Evolutionary conservation across 116 monocot genomes (phyloP), one percentile per base, ranked within the genome.

Genomic region (Posidonia oceanica): DNA sequence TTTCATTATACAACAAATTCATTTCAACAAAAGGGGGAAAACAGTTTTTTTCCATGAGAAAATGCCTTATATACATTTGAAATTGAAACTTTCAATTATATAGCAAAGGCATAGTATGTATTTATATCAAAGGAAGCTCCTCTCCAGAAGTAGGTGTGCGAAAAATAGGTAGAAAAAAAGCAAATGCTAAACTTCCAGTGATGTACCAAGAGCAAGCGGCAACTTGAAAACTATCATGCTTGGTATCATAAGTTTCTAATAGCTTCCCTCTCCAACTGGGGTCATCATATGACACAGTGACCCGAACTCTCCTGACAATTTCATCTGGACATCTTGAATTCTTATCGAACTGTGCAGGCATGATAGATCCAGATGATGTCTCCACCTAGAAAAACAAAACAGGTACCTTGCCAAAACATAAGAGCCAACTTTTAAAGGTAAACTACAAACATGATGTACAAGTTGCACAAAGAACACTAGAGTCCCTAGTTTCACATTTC

Each of bases 281-380:
- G 72, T 97, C 89, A n/a, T 75, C 80, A 78, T 60, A 81, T 59
- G 87, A 80, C 13, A 87, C 87, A 72, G 78, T 71, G 60, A 97
- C 66, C n/a, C 91, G 79, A 58, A 97, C 71, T 70, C 89, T 79
- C 70, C 97, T 83, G 39, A 97, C 87, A 73, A 97, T 79, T 79
- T 97, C 97, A 79, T 97, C 97, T 2, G 97, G 97, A 75, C 81
- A 78, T 72, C 85, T 89, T 44, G 92, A 85, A 72, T 71, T 69
- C 74, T 66, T 82, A 65, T 82, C 76, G 75, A 97, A 97, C 36
- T 72, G 71, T 10, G 92, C 97, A 69, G 92, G 92, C 17, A 69
- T 61, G 61, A 89, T 58, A 64, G 68, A 72, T 74, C 89, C 87
- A 40, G 85, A 79, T 69, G 73, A 87, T 69, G 87, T 89, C 57